A percentile compares a stretch with the other conserved stretches of the same genome.
Conservation (phyloP, 2,329 filamentous ascomycete genomes). For the Cytospora leucostoma region DNA sequence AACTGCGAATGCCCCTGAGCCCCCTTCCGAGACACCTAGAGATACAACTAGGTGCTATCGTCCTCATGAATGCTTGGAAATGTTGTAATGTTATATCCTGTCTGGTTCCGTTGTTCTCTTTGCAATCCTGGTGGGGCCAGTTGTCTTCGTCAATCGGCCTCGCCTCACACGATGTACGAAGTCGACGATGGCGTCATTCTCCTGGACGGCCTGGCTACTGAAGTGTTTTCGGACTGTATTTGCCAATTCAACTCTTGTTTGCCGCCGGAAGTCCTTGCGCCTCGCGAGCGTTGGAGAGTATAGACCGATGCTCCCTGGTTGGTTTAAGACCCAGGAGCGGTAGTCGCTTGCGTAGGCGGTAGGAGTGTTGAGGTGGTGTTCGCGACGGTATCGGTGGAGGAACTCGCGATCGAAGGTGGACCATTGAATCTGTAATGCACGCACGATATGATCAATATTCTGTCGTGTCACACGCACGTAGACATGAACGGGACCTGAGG, state of each 20-base stretch:
- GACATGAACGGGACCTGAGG: no score
- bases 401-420: constrained; percentile 65
- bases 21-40: neutral
- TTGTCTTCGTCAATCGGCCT: constrained; percentile 47
- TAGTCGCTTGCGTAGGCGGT: constrained; percentile 68
- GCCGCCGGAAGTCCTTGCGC: constrained; percentile 62
- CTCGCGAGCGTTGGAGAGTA: constrained; percentile 77
- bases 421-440: constrained; percentile 59
- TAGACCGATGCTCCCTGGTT: constrained; percentile 65
- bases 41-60: neutral
- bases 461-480: constrained; percentile 25
- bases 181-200: constrained; percentile 81
- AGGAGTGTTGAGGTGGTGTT: constrained; percentile 70
- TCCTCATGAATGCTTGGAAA: constrained; percentile 2
- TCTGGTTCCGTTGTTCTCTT: constrained; percentile 29
- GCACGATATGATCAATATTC: constrained; percentile 5
- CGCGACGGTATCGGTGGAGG: constrained; percentile 74
- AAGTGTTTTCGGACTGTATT: constrained; percentile 78
- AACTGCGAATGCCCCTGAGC: constrained; percentile 8
- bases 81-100: constrained; percentile 21
- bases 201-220: constrained; percentile 75
- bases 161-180: constrained; percentile 71
- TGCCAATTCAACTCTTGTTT: constrained; percentile 72
- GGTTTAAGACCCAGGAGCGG: constrained; percentile 62
- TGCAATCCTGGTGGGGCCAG: constrained; percentile 33